Evolutionary conservation across 306 rosid genomes (phyloP).

Genomic region (Erythrophleum fordii): DNA sequence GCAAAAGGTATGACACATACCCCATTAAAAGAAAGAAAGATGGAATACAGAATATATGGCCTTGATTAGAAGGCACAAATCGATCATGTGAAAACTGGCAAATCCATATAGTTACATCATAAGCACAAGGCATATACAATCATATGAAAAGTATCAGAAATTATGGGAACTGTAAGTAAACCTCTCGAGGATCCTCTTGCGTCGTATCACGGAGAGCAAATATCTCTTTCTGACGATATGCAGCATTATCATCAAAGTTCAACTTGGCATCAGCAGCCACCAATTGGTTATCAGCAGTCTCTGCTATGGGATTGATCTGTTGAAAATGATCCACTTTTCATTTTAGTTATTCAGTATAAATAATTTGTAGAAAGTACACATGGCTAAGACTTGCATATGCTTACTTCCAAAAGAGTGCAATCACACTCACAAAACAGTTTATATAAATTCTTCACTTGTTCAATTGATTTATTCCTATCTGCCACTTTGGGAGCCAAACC

Average conservation of each 20-base stretch:
- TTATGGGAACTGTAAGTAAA: constrained; percentile 24
- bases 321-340: constrained; percentile 33
- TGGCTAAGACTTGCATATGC: constrained; percentile 40
- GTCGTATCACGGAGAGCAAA: constrained; percentile 93
- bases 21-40: constrained; percentile 4
- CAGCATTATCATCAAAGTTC: constrained; percentile 98
- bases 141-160: constrained; percentile 3
- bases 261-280: constrained; percentile 99
- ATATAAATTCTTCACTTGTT: constrained; percentile 97
- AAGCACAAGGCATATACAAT: constrained; percentile 18
- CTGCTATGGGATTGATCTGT: constrained; percentile 96
- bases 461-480: constrained; percentile 77
- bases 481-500: constrained; percentile 89
- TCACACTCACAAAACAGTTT: constrained; percentile 77
- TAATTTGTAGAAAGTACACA: constrained; percentile 20
- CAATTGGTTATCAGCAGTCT: constrained; percentile 90
- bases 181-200: constrained; percentile 99
- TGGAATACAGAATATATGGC: constrained; percentile 4
- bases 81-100: constrained; percentile 6
- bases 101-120: constrained; percentile 19
- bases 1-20: constrained; percentile 9
- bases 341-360: constrained; percentile 7
- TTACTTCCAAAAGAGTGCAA: constrained; percentile 98
- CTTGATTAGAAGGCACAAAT: constrained; percentile 23
- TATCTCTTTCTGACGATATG: constrained; percentile 85